Evolutionary conservation across 164 flowering plant genomes (phyloP).

Genomic region (Macadamia tetraphylla): DNA sequence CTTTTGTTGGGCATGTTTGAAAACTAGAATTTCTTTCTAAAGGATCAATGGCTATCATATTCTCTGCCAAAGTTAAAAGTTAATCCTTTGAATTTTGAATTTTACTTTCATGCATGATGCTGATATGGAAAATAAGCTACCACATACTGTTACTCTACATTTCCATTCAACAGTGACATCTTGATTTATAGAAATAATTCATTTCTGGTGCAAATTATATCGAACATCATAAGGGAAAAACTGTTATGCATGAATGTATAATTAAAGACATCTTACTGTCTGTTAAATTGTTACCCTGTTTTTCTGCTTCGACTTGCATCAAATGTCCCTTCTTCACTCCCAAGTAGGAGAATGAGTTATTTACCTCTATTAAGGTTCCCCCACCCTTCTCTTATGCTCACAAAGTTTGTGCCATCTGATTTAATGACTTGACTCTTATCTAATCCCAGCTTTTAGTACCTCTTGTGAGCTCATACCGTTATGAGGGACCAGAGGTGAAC

Average conservation of each 20-base stretch:
- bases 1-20: no score
- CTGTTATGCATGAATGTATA: no score
- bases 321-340: neutral
- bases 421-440: neutral
- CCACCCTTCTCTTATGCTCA: neutral
- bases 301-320: neutral
- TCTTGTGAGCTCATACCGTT: slow-evolving; percentile 54
- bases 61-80: neutral
- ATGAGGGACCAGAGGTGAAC: slow-evolving; percentile 69
- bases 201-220: no score
- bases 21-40: no score
- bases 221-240: no score
- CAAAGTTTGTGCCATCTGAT: neutral
- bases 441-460: slow-evolving; percentile 59
- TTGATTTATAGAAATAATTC: no score
- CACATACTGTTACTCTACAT: no score
- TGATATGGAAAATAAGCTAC: neutral
- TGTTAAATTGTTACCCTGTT: neutral
- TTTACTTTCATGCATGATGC: neutral
- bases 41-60: no score
- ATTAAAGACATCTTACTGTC: no score
- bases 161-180: no score
- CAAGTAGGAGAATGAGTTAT: no score
- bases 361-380: neutral
- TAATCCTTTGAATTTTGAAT: neutral